Evolutionary conservation across 139 green algal genomes (phyloP).

Genomic region (Coelastrella sp.): DNA sequence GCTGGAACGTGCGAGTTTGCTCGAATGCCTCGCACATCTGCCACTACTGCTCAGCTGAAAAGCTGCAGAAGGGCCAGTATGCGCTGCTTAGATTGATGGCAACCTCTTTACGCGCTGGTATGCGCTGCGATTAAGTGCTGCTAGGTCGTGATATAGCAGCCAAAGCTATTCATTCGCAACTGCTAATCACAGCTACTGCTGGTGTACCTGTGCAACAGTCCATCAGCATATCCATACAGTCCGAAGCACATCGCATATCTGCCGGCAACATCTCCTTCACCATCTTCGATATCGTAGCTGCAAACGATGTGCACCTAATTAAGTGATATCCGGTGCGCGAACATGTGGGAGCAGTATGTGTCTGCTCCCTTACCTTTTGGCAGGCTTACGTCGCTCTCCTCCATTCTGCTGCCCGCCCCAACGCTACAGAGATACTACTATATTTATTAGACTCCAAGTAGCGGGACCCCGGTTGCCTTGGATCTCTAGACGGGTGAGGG

Average conservation of each 20-base stretch:
- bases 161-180: no score
- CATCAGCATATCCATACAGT: slow-evolving; percentile 64
- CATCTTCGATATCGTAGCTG: slow-evolving; percentile 62
- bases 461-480: not conserved
- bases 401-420: not conserved
- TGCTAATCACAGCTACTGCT: no score
- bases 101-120: no score
- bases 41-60: no score
- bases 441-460: slow-evolving; percentile 3
- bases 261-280: slow-evolving; percentile 65
- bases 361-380: slow-evolving; percentile 34
- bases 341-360: not conserved
- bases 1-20: no score
- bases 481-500: not conserved
- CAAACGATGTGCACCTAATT: not conserved
- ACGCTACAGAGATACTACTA: not conserved
- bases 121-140: no score
- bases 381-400: slow-evolving; percentile 40
- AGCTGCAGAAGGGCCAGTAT: no score
- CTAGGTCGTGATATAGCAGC: no score
- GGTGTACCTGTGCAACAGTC: slow-evolving; percentile 69
- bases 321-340: not conserved
- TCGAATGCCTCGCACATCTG: no score
- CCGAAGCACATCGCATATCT: slow-evolving; percentile 60
- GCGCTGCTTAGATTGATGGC: no score